A percentile compares a stretch with the other conserved stretches of the same genome.
These are phyloP conservation scores for Lentithecium fluviatile DNA, from an alignment of 495 filamentous ascomycete species.

Conservation along the genomic window DNA sequence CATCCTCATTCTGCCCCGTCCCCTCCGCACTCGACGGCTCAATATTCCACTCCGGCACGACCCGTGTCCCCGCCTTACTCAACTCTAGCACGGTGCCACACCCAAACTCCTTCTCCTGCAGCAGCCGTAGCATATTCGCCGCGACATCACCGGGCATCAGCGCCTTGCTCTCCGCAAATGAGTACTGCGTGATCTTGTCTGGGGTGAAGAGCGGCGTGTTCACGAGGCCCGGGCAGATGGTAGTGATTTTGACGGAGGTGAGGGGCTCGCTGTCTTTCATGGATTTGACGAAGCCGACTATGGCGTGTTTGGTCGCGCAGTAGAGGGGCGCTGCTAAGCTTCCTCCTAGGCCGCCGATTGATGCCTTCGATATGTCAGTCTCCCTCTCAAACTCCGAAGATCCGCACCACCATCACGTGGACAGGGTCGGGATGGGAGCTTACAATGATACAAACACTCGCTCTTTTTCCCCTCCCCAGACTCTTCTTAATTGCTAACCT, in stretches of 20 bases:
- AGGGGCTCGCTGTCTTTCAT: constrained; percentile 40
- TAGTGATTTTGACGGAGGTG: constrained; percentile 39
- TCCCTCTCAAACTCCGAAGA: neutral
- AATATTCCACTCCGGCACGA: constrained; percentile 30
- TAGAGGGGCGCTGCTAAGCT: constrained; percentile 38
- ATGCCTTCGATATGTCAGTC: constrained; percentile 27
- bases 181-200: constrained; percentile 29
- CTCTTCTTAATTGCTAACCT: constrained; percentile 43
- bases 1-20: constrained; percentile 22
- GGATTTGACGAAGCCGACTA: constrained; percentile 42
- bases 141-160: constrained; percentile 35
- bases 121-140: constrained; percentile 35
- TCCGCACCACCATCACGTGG: no score
- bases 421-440: no score
- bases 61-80: constrained; percentile 9
- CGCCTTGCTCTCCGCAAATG: constrained; percentile 28
- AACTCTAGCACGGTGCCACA: constrained; percentile 29
- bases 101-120: constrained; percentile 33
- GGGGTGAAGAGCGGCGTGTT: constrained; percentile 36
- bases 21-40: constrained; percentile 14
- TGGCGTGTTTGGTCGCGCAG: constrained; percentile 43
- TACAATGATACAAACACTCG: constrained; percentile 30
- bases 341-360: constrained; percentile 36
- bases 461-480: constrained; percentile 36
- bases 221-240: constrained; percentile 40